Evolutionary conservation across 2,329 filamentous ascomycete genomes (phyloP).

Genomic region (Fusarium palustre): DNA sequence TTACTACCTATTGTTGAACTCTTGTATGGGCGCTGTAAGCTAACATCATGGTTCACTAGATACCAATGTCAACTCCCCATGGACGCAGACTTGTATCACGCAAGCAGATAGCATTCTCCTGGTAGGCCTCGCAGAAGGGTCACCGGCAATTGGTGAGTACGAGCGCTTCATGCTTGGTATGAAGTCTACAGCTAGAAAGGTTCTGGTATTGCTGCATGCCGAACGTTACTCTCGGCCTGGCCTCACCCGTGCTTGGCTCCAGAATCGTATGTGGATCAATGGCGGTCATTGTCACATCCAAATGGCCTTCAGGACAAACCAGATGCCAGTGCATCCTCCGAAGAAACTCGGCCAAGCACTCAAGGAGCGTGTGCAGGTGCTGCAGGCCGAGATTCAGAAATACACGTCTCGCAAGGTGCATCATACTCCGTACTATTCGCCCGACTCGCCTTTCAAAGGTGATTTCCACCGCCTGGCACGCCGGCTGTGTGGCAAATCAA

Average conservation of each 20-base stretch:
- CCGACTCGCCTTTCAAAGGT: conserved; percentile 92
- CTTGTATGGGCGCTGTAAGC: conserved; percentile 24
- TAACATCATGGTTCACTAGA: conserved; percentile 65
- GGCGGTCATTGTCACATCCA: conserved; percentile 98
- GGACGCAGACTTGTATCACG: conserved; percentile 97
- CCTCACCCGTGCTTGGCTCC: conserved; percentile 87
- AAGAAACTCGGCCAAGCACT: conserved; percentile 86
- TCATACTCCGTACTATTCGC: conserved; percentile 88
- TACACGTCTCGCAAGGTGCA: conserved; percentile 95
- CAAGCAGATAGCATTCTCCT: conserved; percentile 97
- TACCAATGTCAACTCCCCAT: conserved; percentile 95
- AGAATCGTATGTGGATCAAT: conserved; percentile 97
- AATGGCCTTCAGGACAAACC: conserved; percentile 84
- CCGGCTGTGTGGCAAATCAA: conserved; percentile 90
- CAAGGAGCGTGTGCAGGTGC: conserved; percentile 91
- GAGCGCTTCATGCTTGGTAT: conserved; percentile 96
- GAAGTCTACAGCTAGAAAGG: conserved; percentile 95
- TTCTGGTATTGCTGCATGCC: conserved; percentile 87
- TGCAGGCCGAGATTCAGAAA: conserved; percentile 98
- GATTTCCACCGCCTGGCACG: conserved; percentile 95
- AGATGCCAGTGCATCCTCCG: conserved; percentile 79
- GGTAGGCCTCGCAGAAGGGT: conserved; percentile 90
- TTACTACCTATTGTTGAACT: conserved; percentile 11
- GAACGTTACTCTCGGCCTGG: conserved; percentile 90
- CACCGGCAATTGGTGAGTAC: conserved; percentile 92